Evolutionary conservation across 495 filamentous ascomycete species (phyloP).

Genomic region (Talaromyces trachyspermus): DNA sequence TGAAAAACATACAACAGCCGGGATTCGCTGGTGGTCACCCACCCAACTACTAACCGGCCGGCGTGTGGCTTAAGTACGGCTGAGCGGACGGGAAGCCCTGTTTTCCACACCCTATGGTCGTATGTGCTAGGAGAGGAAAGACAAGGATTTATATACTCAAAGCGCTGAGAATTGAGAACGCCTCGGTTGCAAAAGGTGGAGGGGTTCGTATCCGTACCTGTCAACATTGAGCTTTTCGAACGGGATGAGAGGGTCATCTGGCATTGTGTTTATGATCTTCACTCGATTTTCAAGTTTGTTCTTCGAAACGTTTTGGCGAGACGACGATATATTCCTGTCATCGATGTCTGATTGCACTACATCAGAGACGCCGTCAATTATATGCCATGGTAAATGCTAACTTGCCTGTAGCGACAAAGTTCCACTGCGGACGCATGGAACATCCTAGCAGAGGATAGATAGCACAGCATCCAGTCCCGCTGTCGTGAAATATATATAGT

Average conservation of each 20-base stretch:
- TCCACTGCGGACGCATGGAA: constrained; percentile 57
- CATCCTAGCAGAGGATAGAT: constrained; percentile 90
- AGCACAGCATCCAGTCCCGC: constrained; percentile 79
- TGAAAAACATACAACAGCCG: constrained; percentile 24
- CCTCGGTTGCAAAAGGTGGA: not conserved
- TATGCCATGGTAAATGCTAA: not conserved
- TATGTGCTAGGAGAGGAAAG: not conserved
- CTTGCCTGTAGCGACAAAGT: constrained; percentile 62
- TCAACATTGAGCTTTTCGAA: constrained; percentile 39
- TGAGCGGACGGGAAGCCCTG: constrained; percentile 16
- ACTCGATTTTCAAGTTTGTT: constrained; percentile 64
- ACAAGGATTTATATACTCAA: not conserved
- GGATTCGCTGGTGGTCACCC: constrained; percentile 32
- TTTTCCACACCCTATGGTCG: constrained; percentile 13
- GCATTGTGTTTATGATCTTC: constrained; percentile 47
- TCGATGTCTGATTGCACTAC: constrained; percentile 62
- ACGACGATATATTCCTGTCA: constrained; percentile 55
- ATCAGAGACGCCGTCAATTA: not conserved
- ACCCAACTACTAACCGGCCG: constrained; percentile 23
- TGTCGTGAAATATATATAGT: constrained; percentile 12
- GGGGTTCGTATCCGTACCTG: too few relatives aligned
- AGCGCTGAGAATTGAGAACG: not conserved
- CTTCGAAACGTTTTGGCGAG: constrained; percentile 50
- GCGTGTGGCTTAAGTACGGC: constrained; percentile 19
- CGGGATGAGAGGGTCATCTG: constrained; percentile 53